A percentile compares a stretch with the other conserved stretches of the same genome.
These are phyloP conservation scores for Amanita inopinata DNA, from an alignment of 768 basidiomycete genomes.

Conservation along the genomic window DNA sequence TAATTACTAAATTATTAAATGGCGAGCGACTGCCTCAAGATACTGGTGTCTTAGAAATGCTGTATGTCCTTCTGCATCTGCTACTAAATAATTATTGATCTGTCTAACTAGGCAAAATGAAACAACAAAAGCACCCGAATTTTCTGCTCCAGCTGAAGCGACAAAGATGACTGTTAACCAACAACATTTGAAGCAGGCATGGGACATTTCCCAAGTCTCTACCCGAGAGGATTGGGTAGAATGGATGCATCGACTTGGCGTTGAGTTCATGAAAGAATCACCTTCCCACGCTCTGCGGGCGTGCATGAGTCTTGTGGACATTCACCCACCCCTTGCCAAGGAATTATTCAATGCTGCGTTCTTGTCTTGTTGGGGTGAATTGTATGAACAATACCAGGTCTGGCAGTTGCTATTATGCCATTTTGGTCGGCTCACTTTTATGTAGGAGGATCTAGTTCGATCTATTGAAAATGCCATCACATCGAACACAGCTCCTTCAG, in stretches of 20 bases:
- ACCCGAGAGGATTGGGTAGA: slow-evolving; percentile 88
- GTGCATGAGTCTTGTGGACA: slow-evolving; percentile 89
- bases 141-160: slow-evolving; percentile 77
- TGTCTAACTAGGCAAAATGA: slow-evolving; percentile 37
- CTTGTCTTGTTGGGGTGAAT: slow-evolving; percentile 92
- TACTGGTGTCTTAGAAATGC: slow-evolving; percentile 54
- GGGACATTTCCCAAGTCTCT: slow-evolving; percentile 74
- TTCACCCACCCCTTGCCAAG: slow-evolving; percentile 82
- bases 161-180: slow-evolving; percentile 92
- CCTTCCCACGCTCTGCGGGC: slow-evolving; percentile 97
- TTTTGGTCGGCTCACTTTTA: slow-evolving; percentile 1
- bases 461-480: slow-evolving; percentile 82
- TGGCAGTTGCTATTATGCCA: slow-evolving; percentile 12
- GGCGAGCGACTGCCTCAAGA: slow-evolving; percentile 91
- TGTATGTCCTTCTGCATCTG: slow-evolving; percentile 30
- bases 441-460: slow-evolving; percentile 87
- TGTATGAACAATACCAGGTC: slow-evolving; percentile 96
- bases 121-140: slow-evolving; percentile 54
- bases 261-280: slow-evolving; percentile 97
- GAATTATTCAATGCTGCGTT: slow-evolving; percentile 98
- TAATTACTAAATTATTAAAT: slow-evolving; percentile 82
- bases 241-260: slow-evolving; percentile 89
- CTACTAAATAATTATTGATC: slow-evolving; percentile 5
- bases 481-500: slow-evolving; percentile 67
- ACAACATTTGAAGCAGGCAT: slow-evolving; percentile 92